Evolutionary conservation across 768 basidiomycete genomes (phyloP).

Genomic region (Tricholomella constricta): DNA sequence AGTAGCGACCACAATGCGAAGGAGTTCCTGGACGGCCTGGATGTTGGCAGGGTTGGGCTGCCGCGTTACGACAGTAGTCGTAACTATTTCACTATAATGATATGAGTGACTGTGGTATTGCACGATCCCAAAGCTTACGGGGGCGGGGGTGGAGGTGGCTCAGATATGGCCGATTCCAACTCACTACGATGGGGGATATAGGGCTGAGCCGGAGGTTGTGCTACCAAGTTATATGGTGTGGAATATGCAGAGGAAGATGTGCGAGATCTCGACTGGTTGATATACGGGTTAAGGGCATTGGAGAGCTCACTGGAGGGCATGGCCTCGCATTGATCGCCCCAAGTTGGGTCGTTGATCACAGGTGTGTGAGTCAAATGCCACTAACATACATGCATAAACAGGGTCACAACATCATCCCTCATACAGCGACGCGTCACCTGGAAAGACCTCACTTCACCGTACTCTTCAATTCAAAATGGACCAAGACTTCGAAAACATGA

Average conservation of each 20-base stretch:
- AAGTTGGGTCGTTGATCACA: not conserved
- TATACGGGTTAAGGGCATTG: conserved; percentile 75
- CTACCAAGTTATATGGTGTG: conserved; percentile 29
- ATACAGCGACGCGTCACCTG: conserved; percentile 47
- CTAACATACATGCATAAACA: conserved; percentile 34
- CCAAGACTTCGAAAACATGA: conserved; percentile 49
- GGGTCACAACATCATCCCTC: conserved; percentile 16
- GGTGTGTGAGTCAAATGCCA: conserved; percentile 14
- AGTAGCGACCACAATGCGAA: conserved; percentile 58
- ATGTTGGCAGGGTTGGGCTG: conserved; percentile 36
- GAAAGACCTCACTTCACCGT: conserved; percentile 8
- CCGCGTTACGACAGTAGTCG: conserved; percentile 19
- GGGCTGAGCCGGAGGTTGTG: conserved; percentile 32
- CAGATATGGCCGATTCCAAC: conserved; percentile 60
- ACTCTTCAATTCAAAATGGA: conserved; percentile 41
- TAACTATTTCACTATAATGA: conserved; percentile 11
- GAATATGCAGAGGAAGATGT: conserved; percentile 19
- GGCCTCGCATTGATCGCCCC: conserved; percentile 9
- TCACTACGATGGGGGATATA: conserved; percentile 64
- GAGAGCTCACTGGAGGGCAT: conserved; percentile 77
- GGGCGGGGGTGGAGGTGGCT: conserved; percentile 38
- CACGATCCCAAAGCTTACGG: conserved; percentile 33
- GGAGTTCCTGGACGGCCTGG: conserved; percentile 58
- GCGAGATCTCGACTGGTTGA: conserved; percentile 44
- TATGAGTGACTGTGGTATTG: not conserved